A percentile compares a stretch with the other conserved stretches of the same genome.
Evolutionary conservation across 306 rosid genomes (phyloP).

Genomic region (Pterocarpus santalinus): DNA sequence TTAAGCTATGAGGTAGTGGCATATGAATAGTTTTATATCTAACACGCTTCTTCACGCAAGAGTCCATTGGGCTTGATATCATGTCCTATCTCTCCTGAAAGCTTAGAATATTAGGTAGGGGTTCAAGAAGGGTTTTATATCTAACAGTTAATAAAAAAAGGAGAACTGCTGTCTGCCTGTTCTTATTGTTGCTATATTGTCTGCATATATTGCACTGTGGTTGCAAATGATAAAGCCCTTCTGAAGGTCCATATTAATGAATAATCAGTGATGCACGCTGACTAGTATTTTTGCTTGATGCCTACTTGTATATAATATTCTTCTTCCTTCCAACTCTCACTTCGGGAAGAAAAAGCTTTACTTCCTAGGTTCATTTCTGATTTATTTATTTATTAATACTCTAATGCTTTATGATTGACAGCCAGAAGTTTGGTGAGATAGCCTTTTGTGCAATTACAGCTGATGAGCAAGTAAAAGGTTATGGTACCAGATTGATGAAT

Average conservation of each 20-base stretch:
- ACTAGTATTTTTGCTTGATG: conserved; percentile 29
- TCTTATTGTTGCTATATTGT: conserved; percentile 27
- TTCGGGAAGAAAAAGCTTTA: background rate
- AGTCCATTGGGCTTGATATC: too few species aligned
- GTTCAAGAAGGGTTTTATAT: too few species aligned
- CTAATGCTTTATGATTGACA: conserved; percentile 51
- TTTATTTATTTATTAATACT: conserved; percentile 20
- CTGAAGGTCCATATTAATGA: conserved; percentile 8
- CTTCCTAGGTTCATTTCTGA: background rate
- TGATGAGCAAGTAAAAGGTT: conserved; percentile 98
- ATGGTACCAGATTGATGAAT: conserved; percentile 97
- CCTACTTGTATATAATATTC: background rate
- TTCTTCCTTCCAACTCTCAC: background rate
- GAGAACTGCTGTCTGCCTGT: conserved; percentile 12
- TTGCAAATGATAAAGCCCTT: conserved; percentile 37
- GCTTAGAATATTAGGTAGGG: too few species aligned
- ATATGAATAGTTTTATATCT: too few species aligned
- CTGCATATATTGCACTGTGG: conserved; percentile 5
- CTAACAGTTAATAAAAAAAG: background rate
- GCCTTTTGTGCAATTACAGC: conserved; percentile 98
- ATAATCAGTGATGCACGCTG: conserved; percentile 12
- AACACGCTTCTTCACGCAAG: too few species aligned
- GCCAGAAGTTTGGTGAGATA: conserved; percentile 94
- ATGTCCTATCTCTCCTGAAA: too few species aligned
- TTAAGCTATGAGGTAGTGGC: too few species aligned